Base-by-base conservation (phyloP, 2,329 filamentous ascomycete genomes). In the Colletotrichum horii region DNA sequence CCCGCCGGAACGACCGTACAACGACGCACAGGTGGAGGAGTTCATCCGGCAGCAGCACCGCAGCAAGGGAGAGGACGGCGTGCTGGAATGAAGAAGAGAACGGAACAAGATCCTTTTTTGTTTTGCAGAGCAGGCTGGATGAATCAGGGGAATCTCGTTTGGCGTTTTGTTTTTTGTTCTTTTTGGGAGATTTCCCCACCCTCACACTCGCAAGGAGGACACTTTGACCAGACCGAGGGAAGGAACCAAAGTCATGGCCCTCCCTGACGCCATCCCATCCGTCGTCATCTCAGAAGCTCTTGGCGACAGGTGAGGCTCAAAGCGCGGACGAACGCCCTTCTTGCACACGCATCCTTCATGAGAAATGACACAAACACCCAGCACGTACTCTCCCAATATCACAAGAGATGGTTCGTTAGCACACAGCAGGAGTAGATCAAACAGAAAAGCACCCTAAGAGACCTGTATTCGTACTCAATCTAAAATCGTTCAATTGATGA, bases 31-130 rank as follows among this genome's bases (percentile, higher is more conserved):
- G 78, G 89, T 91, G 66, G 88, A 89, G 76, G 87, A 89, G 32
- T 91, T 91, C 75, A 81, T 91, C 36, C 84, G 87, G 66, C 88
- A 90, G 65, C 89, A 90, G 81, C 88, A 91, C 78, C 81, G 85
- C 52, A 90, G 88, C 80, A 87, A 85, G 75, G 82, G 79, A 34
- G 77, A 81, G 14, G 80, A 83, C 28, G 80, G 79, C 8, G 61
- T 81, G 24, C 71, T 80, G 66, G 68, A 80, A 72, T 58, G 65
- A 78, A 11, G 43, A 55, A 30, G 28, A 30, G 6, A 30, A 30
- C 28, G 28, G 34, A n/a, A 15, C 26, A 69, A 22, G 36, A 4
- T n/a, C 38, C 28, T 32, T 34, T 14, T 19, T 4, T 6, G n/a
- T 36, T 11, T 2, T 28, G 14, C 9, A 58, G 43, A 52, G n/a